Evolutionary conservation across 2,329 filamentous ascomycete genomes (phyloP).

Genomic region (Chaetomiaceae sp.): DNA sequence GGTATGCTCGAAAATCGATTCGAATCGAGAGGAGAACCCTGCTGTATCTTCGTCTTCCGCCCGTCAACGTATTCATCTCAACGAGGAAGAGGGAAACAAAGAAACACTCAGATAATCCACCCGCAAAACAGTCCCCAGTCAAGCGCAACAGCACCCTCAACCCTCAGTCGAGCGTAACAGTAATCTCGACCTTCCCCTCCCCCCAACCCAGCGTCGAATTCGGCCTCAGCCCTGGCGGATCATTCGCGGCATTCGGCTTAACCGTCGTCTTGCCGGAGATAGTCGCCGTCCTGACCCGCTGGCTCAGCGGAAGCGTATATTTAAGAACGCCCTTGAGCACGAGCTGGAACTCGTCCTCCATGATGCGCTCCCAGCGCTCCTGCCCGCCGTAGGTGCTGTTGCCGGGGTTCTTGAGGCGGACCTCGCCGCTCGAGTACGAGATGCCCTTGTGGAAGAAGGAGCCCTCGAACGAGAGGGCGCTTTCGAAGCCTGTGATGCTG

Average conservation of each 20-base stretch:
- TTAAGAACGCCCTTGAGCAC: constrained; percentile 88
- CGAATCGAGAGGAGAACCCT: no score
- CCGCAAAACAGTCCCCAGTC: no score
- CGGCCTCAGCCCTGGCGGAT: constrained; percentile 36
- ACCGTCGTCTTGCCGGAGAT: constrained; percentile 57
- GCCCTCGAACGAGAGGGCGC: constrained; percentile 80
- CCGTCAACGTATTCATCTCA: no score
- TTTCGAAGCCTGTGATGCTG: constrained; percentile 80
- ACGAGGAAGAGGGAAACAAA: no score
- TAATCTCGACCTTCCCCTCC: constrained; percentile 11
- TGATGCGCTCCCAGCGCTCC: constrained; percentile 82
- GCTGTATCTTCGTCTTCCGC: no score
- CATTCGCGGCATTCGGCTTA: constrained; percentile 58
- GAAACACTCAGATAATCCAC: no score
- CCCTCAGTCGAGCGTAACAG: neutral
- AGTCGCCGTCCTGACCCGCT: constrained; percentile 53
- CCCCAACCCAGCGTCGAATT: constrained; percentile 31
- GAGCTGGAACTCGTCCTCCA: constrained; percentile 88
- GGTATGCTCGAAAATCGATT: no score
- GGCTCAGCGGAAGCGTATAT: constrained; percentile 64
- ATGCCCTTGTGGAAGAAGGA: constrained; percentile 74
- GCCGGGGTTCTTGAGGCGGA: constrained; percentile 76
- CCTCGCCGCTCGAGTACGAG: constrained; percentile 72
- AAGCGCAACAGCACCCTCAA: no score
- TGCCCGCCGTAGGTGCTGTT: constrained; percentile 85